Conservation (phyloP, 371 early-diverging fungal species). For the Funneliformis caledonium region DNA sequence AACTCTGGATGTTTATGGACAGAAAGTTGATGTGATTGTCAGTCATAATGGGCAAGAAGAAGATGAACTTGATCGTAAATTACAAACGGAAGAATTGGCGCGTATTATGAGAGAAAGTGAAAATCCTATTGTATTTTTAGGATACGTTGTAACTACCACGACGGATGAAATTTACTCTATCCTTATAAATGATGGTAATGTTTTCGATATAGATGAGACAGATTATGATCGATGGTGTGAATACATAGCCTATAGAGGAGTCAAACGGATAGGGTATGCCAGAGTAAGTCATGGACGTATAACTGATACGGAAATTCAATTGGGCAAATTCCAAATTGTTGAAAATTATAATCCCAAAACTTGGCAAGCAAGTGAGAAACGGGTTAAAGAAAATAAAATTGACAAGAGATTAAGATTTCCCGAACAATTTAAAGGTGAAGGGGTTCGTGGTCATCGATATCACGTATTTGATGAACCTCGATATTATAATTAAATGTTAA, state of each 20-base stretch:
- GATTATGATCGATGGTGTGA: constrained; percentile 88
- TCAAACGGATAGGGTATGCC: constrained; percentile 77
- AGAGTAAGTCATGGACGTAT: constrained; percentile 80
- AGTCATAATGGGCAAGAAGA: constrained; percentile 89
- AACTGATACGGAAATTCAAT: constrained; percentile 86
- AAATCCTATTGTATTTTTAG: constrained; percentile 81
- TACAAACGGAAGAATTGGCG: constrained; percentile 81
- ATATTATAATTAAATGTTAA: constrained; percentile 52
- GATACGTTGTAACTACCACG: constrained; percentile 85
- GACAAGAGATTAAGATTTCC: constrained; percentile 68
- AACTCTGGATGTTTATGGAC: constrained; percentile 81
- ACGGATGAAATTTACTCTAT: constrained; percentile 62
- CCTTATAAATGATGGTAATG: constrained; percentile 68
- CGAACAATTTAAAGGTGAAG: constrained; percentile 66
- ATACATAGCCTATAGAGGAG: constrained; percentile 80
- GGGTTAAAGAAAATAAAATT: constrained; percentile 60
- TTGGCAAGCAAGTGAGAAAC: constrained; percentile 60
- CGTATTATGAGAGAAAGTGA: constrained; percentile 73
- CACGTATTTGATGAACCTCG: constrained; percentile 81
- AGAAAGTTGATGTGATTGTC: constrained; percentile 80
- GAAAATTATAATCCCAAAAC: constrained; percentile 47
- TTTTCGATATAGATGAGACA: constrained; percentile 77
- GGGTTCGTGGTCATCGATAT: constrained; percentile 76
- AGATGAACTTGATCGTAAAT: constrained; percentile 72
- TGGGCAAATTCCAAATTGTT: constrained; percentile 78